These are phyloP conservation scores for Flagelloscypha sp. DNA, from an alignment of 768 basidiomycete species.

Conservation along the genomic window DNA sequence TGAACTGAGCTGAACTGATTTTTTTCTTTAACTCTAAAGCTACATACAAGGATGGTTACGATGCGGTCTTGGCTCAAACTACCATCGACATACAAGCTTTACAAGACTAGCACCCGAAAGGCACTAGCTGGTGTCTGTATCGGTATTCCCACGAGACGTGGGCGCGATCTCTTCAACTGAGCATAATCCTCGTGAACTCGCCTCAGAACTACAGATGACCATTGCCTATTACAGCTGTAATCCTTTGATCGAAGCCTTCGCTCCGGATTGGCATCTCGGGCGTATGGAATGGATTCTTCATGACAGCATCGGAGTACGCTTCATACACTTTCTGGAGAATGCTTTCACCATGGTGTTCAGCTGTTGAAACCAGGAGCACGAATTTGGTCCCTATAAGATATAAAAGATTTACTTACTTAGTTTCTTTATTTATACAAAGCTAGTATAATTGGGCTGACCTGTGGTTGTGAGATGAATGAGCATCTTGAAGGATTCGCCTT, in stretches of 20 bases:
- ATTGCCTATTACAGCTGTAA: conserved; percentile 50
- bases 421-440: too few species aligned
- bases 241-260: conserved; percentile 76
- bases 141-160: too few species aligned
- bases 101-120: too few species aligned
- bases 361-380: conserved; percentile 79
- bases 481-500: conserved; percentile 93
- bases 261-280: conserved; percentile 98
- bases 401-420: too few species aligned
- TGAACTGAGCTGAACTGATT: conserved; percentile 23
- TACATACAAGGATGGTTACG: too few species aligned
- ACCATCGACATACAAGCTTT: too few species aligned
- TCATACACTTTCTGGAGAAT: conserved; percentile 86
- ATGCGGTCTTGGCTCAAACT: too few species aligned
- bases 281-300: conserved; percentile 99
- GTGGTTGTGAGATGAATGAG: conserved; percentile 85
- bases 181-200: too few species aligned
- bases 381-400: conserved; percentile 78
- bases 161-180: too few species aligned
- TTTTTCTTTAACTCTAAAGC: too few species aligned
- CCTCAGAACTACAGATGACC: too few species aligned
- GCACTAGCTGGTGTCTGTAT: too few species aligned
- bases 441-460: conserved; percentile 57
- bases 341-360: conserved; percentile 60
- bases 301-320: conserved; percentile 87